Evolutionary conservation across 2,329 filamentous ascomycete genomes (phyloP).

Genomic region (Colletotrichum euphorbiae): DNA sequence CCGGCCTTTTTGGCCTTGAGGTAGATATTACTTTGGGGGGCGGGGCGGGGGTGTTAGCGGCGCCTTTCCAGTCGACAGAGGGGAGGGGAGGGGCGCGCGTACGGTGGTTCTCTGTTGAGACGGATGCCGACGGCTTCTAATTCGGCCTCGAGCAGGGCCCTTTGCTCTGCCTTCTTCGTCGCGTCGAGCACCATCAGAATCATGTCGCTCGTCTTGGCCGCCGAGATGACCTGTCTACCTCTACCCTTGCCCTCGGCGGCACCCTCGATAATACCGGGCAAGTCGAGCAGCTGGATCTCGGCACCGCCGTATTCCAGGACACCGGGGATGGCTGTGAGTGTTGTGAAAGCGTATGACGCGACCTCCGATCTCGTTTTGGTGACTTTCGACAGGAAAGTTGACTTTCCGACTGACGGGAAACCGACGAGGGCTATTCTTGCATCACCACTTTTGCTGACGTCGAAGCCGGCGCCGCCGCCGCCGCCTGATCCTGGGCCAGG

Average conservation of each 20-base stretch:
- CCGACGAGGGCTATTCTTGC: slow-evolving; percentile 96
- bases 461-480: slow-evolving; percentile 86
- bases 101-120: slow-evolving; percentile 91
- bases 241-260: slow-evolving; percentile 95
- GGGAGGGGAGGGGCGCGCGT: slow-evolving; percentile 47
- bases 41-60: background rate
- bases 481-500: slow-evolving; percentile 83
- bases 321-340: slow-evolving; percentile 94
- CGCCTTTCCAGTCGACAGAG: background rate
- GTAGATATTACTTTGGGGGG: slow-evolving; percentile 86
- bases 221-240: slow-evolving; percentile 95
- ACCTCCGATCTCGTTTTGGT: slow-evolving; percentile 98
- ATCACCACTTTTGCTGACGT: slow-evolving; percentile 96
- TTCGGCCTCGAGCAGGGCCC: slow-evolving; percentile 89
- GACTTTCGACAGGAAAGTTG: slow-evolving; percentile 98
- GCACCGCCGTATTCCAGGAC: slow-evolving; percentile 98
- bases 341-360: slow-evolving; percentile 97
- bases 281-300: slow-evolving; percentile 96
- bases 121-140: slow-evolving; percentile 95
- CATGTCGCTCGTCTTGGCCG: slow-evolving; percentile 97
- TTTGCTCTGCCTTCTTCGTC: slow-evolving; percentile 95
- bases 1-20: slow-evolving; percentile 95
- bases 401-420: slow-evolving; percentile 99
- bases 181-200: slow-evolving; percentile 98
- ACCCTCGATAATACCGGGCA: slow-evolving; percentile 98